phyloP scores from a whole-genome alignment of 805 yeast genomes.

The Lipomyces starkeyi region DNA sequence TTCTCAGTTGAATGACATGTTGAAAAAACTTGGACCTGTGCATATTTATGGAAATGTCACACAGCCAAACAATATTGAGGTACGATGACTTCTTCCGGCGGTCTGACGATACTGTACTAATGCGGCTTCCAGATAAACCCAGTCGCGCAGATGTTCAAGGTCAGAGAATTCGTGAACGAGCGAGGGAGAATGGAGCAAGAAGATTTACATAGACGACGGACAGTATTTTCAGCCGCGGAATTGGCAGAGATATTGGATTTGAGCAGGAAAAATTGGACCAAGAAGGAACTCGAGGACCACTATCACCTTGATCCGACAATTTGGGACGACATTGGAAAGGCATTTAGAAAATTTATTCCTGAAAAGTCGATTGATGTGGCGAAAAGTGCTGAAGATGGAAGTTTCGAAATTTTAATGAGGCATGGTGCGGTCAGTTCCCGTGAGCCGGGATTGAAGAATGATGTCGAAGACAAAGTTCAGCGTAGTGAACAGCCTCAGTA shows the following conservation, averaged over 20 bases:
- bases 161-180: slow-evolving; percentile 14
- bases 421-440: slow-evolving; percentile 17
- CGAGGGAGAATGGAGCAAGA: slow-evolving; percentile 22
- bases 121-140: slow-evolving; percentile 21
- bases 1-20: slow-evolving; percentile 24
- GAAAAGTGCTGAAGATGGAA: slow-evolving; percentile 11
- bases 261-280: slow-evolving; percentile 5
- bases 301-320: slow-evolving; percentile 17
- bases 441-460: not conserved
- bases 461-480: not conserved
- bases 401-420: slow-evolving; percentile 17
- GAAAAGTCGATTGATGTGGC: not conserved
- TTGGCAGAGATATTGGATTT: slow-evolving; percentile 20
- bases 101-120: not conserved
- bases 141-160: slow-evolving; percentile 30
- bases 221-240: slow-evolving; percentile 25
- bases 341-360: slow-evolving; percentile 14
- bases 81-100: not conserved
- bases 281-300: slow-evolving; percentile 7
- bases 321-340: slow-evolving; percentile 20
- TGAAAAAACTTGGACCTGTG: slow-evolving; percentile 28
- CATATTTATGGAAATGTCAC: slow-evolving; percentile 15
- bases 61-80: slow-evolving; percentile 17
- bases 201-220: slow-evolving; percentile 18
- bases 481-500: not conserved